Conservation (phyloP, 208 protist species). For the Balamuthia mandrillaris region DNA sequence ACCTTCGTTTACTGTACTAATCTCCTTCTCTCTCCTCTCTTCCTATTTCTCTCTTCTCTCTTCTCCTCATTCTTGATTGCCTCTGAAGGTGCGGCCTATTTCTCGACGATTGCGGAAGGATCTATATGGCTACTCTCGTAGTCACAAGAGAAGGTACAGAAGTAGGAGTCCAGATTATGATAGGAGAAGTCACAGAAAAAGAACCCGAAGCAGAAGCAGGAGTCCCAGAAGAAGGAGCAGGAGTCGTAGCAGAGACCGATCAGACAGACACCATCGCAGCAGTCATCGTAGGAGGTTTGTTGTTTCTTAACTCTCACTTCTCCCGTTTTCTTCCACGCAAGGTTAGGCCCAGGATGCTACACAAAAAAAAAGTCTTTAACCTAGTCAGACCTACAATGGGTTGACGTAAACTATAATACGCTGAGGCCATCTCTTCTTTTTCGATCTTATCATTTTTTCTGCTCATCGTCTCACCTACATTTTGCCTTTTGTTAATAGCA, state of each 20-base stretch:
- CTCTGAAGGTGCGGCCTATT: background rate
- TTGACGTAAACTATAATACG: no score
- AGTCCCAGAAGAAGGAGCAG: background rate
- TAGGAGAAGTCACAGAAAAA: background rate
- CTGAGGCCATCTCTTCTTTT: no score
- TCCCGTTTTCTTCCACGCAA: background rate
- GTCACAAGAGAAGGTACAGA: background rate
- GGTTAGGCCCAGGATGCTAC: background rate
- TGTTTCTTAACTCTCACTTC: background rate
- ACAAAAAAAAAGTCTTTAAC: background rate
- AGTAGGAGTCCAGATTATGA: background rate
- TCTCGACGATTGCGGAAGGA: background rate
- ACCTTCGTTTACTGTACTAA: no score
- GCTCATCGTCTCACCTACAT: background rate
- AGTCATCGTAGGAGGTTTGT: background rate
- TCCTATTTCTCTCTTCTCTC: background rate
- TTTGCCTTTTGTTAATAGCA: background rate
- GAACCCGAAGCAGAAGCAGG: conserved; percentile 12
- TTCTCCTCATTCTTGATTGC: background rate
- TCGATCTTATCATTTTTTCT: no score
- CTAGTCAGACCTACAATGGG: background rate
- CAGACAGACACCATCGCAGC: background rate
- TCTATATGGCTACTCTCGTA: background rate
- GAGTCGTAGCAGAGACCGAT: background rate
- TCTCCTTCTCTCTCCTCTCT: background rate